A percentile compares a stretch with the other conserved stretches of the same genome.
These are phyloP conservation scores for Tripterygium wilfordii DNA, from an alignment of 177 flowering plant genomes.

Conservation along the genomic window DNA sequence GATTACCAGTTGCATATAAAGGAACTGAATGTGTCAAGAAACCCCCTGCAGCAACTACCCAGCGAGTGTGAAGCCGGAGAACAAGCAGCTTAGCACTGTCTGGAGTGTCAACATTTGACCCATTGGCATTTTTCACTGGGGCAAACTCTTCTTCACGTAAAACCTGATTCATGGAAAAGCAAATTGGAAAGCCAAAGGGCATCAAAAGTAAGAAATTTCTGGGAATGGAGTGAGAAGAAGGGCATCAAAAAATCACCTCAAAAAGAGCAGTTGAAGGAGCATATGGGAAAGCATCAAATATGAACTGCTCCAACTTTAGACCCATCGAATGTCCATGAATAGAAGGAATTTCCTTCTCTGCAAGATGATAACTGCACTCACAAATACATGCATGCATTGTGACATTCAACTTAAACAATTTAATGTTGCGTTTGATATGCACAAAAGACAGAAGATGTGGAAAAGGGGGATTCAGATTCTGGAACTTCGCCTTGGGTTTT, in stretches of 20 bases:
- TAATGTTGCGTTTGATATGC: too few species aligned
- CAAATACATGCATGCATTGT: constrained; percentile 4
- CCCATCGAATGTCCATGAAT: constrained; percentile 67
- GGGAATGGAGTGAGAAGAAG: neutral
- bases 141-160: constrained; percentile 96
- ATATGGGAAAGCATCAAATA: constrained; percentile 92
- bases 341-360: constrained; percentile 92
- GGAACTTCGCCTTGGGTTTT: too few species aligned
- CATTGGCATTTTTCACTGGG: constrained; percentile 95
- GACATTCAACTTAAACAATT: neutral
- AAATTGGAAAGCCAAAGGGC: neutral
- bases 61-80: constrained; percentile 90
- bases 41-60: constrained; percentile 98
- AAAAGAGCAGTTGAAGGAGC: constrained; percentile 88
- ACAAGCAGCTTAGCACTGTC: constrained; percentile 85
- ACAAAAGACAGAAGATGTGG: too few species aligned
- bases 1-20: constrained; percentile 76
- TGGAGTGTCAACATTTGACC: constrained; percentile 86
- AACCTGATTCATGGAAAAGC: constrained; percentile 31
- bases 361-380: constrained; percentile 77
- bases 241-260: constrained; percentile 49
- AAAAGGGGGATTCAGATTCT: too few species aligned
- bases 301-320: constrained; percentile 82
- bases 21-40: constrained; percentile 96
- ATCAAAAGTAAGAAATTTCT: neutral